Evolutionary conservation across 2,329 filamentous ascomycete genomes (phyloP).

Genomic region (Sporothrix mexicana): DNA sequence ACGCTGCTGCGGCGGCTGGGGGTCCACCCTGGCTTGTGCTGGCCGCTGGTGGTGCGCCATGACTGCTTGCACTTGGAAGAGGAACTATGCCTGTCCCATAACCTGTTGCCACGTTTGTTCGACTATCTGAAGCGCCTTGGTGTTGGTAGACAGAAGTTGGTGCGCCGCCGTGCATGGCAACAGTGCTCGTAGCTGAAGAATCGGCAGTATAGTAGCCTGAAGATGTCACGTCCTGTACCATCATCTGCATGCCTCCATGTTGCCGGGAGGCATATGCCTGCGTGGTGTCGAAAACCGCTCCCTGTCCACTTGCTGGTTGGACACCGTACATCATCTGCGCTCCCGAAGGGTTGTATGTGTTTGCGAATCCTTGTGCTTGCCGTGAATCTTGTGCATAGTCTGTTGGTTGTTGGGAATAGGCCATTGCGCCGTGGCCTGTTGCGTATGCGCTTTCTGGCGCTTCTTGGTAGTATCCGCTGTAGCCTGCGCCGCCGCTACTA

Average conservation of each 20-base stretch:
- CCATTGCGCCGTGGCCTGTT: conserved; percentile 56
- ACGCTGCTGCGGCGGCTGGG: neutral
- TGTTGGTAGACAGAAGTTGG: conserved; percentile 70
- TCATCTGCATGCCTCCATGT: conserved; percentile 77
- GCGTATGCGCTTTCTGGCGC: conserved; percentile 56
- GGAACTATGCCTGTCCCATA: conserved; percentile 57
- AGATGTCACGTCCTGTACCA: conserved; percentile 67
- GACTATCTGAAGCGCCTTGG: conserved; percentile 62
- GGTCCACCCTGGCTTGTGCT: conserved; percentile 11
- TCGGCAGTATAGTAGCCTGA: conserved; percentile 78
- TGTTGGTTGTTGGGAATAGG: conserved; percentile 60
- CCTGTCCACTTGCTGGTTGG: conserved; percentile 64
- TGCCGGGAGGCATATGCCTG: conserved; percentile 78
- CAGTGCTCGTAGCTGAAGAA: conserved; percentile 63
- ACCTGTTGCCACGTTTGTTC: conserved; percentile 59
- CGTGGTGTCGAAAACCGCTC: conserved; percentile 73
- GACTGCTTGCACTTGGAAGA: conserved; percentile 41
- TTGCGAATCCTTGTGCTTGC: conserved; percentile 60
- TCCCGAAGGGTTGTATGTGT: conserved; percentile 61
- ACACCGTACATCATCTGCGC: conserved; percentile 84
- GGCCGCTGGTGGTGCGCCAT: conserved; percentile 44
- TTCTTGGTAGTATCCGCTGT: conserved; percentile 65
- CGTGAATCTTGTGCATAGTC: conserved; percentile 70
- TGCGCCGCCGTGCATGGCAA: conserved; percentile 57
- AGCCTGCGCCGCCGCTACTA: conserved; percentile 63